Evolutionary conservation across 192 early-diverging fungal species (phyloP).

Genomic region (Linnemannia elongata): DNA sequence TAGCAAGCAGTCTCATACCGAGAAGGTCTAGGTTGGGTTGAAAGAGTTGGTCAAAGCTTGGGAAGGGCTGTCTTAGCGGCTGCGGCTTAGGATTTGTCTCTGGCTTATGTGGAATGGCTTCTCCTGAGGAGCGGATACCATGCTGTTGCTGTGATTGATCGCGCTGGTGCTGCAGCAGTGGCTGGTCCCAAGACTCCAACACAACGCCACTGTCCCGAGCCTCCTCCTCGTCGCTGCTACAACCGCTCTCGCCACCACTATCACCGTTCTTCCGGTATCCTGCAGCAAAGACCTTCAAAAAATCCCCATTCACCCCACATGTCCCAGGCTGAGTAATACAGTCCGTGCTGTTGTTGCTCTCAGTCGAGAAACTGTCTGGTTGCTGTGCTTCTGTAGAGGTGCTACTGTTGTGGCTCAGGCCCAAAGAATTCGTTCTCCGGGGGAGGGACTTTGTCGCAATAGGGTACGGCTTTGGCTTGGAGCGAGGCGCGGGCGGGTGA

Average conservation of each 20-base stretch:
- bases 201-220: constrained; percentile 41
- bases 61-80: background rate
- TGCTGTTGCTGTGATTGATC: background rate
- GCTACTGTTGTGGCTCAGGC: background rate
- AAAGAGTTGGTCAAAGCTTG: constrained; percentile 29
- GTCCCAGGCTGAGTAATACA: background rate
- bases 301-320: background rate
- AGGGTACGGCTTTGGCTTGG: constrained; percentile 22
- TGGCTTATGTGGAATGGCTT: background rate
- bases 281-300: background rate
- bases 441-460: constrained; percentile 16
- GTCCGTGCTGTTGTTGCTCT: background rate
- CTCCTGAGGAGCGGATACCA: background rate
- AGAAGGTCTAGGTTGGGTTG: constrained; percentile 1
- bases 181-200: constrained; percentile 25
- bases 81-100: background rate
- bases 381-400: background rate
- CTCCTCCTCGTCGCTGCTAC: constrained; percentile 9
- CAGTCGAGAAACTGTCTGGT: background rate
- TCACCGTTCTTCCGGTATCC: background rate
- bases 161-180: background rate
- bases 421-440: background rate
- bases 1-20: background rate
- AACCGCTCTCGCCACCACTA: background rate
- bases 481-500: constrained; percentile 3